Evolutionary conservation across 2,329 filamentous ascomycete species (phyloP), one percentile per base, ranked within the genome.

Genomic region (Alternaria sp.): DNA sequence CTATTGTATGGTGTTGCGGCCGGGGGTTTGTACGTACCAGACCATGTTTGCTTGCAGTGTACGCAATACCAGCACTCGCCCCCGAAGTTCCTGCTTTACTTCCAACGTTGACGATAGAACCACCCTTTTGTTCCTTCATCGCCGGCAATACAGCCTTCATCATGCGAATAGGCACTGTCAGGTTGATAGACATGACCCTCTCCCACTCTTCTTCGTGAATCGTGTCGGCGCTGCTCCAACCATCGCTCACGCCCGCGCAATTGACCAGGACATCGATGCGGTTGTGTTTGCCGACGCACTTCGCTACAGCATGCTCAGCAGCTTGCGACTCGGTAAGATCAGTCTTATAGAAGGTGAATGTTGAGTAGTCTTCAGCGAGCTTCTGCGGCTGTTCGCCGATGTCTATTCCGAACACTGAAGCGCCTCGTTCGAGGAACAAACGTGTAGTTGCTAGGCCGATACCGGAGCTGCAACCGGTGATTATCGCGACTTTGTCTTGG

Each of bases 21-120:
- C 9, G 28, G 22, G 16, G 8, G 2, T 2, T 12, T 6, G 9
- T 49, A 74, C 78, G 54, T 58, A 81, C 71, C 73, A 83, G 69
- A 0, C 78, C 79, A 66, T 82, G 80, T 65, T 83, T 81, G 52
- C 76, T 79, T 7, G 81, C 78, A 24, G 82, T 84, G 59, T 83
- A 83, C 9, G 81, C 81, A 24, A 82, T 73, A 2, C 81, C 82
- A 1, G 79, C 75, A 0, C 72, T 67, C 3, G 79, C 80, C 43
- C 81, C 81, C 51, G 77, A 79, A 14, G 75, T 64, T 5, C 61
- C 65, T 2, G 71, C 67, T 38, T 66, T 67, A 32, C 70, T 72
- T 8, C 56, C 64, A 8, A 83, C 74, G 64, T 83, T 83, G 43
- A 84, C 69, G 53, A 84, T 81, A 4, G 69, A 70, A 1, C 81